Evolutionary conservation across 805 yeast genomes (phyloP), one percentile per base, ranked within the genome.

Genomic region (Candida ulmi): DNA sequence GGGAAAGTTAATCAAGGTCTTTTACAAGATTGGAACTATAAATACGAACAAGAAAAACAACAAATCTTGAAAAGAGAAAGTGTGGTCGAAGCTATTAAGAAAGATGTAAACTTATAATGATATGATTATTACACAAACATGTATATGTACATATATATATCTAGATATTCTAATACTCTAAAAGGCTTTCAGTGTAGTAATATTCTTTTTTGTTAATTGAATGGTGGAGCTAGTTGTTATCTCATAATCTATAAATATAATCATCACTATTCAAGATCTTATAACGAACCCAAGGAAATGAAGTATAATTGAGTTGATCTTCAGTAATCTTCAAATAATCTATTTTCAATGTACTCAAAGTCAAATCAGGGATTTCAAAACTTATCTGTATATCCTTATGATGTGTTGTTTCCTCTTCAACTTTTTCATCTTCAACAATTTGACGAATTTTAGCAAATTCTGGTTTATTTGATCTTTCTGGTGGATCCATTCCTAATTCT

Each of bases 271-370:
- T 51, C 17, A 58, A 45, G 5, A 74, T 72, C 42, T 71, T 61
- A 51, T 83, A 82, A 39, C 83, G 67, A 1, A 84, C 82, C 95
- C 95, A 84, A 0, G 93, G 90, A 53, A 84, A 83, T 31, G 85
- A 74, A 6, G 84, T 77, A 48, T 80, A 80, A 38, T 72, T 66
- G 52, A 83, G 57, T 37, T 68, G 71, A 6, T 43, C 38, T 50
- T 84, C 95, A 18, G 73, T 74, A 13, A 84, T 81, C 45, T 80
- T 77, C 37, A 84, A 57, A 48, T 78, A 84, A 28, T 76, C 83
- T 17, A 84, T 71, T 48, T 76, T 78, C 28, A 84, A 59, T 0
- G 88, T 88, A 32, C 86, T 77, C 44, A 79, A 74, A 1, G 87
- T 69, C 41, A 72, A 60, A 59, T 78, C 72, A 3, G 85, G 85